These are phyloP conservation scores for Zygosaccharomyces siamensis DNA, from an alignment of 805 yeast species.

Conservation along the genomic window DNA sequence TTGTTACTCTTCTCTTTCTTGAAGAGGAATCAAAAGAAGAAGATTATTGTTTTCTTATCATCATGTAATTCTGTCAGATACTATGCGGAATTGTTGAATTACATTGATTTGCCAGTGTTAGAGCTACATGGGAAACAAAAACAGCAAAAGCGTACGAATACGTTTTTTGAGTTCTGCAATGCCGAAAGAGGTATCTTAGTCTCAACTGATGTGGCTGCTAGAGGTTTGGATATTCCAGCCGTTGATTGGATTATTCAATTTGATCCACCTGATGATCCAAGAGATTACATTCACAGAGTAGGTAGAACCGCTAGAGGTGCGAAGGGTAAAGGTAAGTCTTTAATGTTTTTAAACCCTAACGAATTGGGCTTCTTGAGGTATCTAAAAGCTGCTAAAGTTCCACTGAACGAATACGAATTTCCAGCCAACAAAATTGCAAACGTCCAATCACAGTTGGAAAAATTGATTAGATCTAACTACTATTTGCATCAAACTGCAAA, in stretches of 20 bases:
- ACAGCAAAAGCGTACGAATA: constrained; percentile 97
- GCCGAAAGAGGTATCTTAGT: constrained; percentile 90
- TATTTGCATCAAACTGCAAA: constrained; percentile 94
- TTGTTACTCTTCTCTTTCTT: constrained; percentile 84
- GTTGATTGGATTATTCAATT: constrained; percentile 99
- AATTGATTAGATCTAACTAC: constrained; percentile 84
- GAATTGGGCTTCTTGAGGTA: constrained; percentile 94
- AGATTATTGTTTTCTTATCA: constrained; percentile 88
- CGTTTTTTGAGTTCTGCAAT: constrained; percentile 96
- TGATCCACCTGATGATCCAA: constrained; percentile 99
- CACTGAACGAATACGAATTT: constrained; percentile 94
- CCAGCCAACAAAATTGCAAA: constrained; percentile 92
- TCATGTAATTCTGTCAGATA: constrained; percentile 97
- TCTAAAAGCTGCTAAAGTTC: constrained; percentile 94
- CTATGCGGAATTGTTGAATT: constrained; percentile 89
- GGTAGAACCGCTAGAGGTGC: constrained; percentile 98
- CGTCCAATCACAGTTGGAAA: constrained; percentile 89
- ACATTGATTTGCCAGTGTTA: constrained; percentile 93
- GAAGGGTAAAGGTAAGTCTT: constrained; percentile 82
- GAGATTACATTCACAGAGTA: constrained; percentile 97
- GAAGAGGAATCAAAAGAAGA: constrained; percentile 88
- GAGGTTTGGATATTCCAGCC: constrained; percentile 97
- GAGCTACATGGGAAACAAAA: constrained; percentile 98
- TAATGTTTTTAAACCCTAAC: constrained; percentile 91
- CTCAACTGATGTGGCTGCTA: constrained; percentile 98